Base-by-base conservation (phyloP, 176 grass and related monocot genomes). In the Guadua angustifolia region DNA sequence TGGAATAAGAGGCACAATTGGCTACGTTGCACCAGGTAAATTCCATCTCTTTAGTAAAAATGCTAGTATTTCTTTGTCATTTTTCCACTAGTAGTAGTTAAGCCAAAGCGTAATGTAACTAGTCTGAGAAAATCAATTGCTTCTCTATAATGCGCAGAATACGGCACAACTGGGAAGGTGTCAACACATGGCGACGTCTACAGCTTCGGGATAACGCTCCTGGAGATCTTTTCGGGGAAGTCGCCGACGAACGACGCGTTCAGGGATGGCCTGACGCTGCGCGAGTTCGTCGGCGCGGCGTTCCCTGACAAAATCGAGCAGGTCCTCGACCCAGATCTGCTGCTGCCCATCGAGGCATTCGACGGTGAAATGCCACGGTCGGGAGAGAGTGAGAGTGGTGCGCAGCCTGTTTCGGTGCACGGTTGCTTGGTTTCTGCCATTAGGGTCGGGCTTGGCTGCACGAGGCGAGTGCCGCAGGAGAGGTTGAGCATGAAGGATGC, bases 171-270 rank as follows among this genome's bases (percentile, higher is more conserved):
- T 0, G 76, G 35, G 21, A 79, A 35, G 7, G 79, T 86, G 9
- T 83, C 83, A 0, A 29, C 69, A 0, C 3, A 49, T 1, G 90
- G 90, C 4, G 90, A 92, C 11, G 74, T 65, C 0, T 92, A 92
- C 63, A 92, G 90, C 86, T 92, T 83, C 10, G 83, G 90, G 16
- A 71, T 89, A 12, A 76, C 84, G 0, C 61, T 92, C 6, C 61
- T 88, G 0, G 90, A 92, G 65, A 86, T 86, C 67, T 46, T 92
- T 5, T 15, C 36, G 0, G 79, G 74, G 8, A 92, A 64, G 86
- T 6, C 73, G 19, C 90, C 79, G 6, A 86, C 83, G 0, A 36
- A 75, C 14, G 53, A 38, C 3, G 47, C 17, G 19, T 79, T 92
- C 60, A 29, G 14, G 0, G 61, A 86, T 0, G 79, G 83, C 9